Evolutionary conservation across 148 eudicot genomes (phyloP).

Genomic region (Camellia sinensis): DNA sequence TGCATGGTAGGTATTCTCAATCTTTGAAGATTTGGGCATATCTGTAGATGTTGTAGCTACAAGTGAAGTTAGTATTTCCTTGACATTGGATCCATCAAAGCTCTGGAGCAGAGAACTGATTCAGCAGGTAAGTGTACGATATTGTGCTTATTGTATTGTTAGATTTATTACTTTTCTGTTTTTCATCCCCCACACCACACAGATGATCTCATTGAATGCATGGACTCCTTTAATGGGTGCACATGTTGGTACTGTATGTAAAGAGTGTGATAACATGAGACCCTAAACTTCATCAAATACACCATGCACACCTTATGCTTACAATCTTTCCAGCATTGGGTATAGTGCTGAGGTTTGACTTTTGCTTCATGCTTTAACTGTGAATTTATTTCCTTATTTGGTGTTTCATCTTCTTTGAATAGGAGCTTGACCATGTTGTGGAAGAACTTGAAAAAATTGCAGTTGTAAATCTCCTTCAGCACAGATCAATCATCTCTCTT

Average conservation of each 20-base stretch:
- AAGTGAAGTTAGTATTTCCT: constrained; percentile 96
- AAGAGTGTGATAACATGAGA: background rate
- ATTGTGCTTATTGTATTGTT: constrained; percentile 15
- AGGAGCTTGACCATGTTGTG: constrained; percentile 89
- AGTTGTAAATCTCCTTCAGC: constrained; percentile 76
- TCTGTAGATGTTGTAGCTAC: constrained; percentile 99
- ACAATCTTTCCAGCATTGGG: background rate
- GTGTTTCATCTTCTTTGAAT: constrained; percentile 14
- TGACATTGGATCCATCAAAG: constrained; percentile 95
- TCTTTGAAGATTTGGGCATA: constrained; percentile 83
- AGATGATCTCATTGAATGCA: background rate
- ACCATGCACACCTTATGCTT: background rate
- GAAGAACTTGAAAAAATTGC: constrained; percentile 89
- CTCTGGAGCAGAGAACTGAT: constrained; percentile 97
- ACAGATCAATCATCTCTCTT: constrained; percentile 84
- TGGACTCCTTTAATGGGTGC: background rate
- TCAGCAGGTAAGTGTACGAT: constrained; percentile 91
- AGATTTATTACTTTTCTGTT: background rate
- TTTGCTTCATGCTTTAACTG: background rate
- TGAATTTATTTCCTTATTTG: background rate
- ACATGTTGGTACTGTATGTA: background rate
- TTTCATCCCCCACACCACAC: background rate
- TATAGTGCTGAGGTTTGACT: background rate
- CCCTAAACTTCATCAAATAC: background rate
- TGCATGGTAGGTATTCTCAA: constrained; percentile 74